Base-by-base conservation (phyloP, 2,329 filamentous ascomycete species). In the Alternaria solani region DNA sequence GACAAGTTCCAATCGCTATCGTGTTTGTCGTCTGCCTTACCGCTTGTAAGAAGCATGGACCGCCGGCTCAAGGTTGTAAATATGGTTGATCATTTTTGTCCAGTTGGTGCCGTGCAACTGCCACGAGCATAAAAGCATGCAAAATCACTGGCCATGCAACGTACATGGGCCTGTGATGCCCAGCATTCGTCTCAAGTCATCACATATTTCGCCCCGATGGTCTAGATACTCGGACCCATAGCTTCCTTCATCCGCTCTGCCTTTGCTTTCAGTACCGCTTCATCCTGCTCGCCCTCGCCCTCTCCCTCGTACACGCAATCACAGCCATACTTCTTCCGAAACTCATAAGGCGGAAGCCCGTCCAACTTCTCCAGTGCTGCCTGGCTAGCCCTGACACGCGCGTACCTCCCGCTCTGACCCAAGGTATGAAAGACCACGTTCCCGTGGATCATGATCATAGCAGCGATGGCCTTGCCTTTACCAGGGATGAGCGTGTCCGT, bases 371-470 rank as follows among this genome's bases (percentile, higher is more conserved):
- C 75, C 51, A 91, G 65, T 1, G 88, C 89, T 62, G 81, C 80
- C 65, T 88, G 86, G 12, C 90, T 89, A 1, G 87, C 90, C 12
- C 83, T 83, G 5, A 91, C 77, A 78, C 93, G 94, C 0, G 92
- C 93, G 77, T 93, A 91, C 47, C 91, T 84, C 0, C 86, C 86
- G 51, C 88, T 93, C 65, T 83, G 86, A 1, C 87, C 87, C 36
- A 83, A 81, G 1, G 83, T 86, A 63, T 88, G 83, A 2, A 88
- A 86, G n/a, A 92, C 78, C 9, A 93, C 85, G 42, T 84, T 76
- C 12, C 88, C 86, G 72, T 98, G 94, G 14, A 97, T 85, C 73
- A 96, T 83, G 7, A 97, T 84, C 25, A 87, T 92, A 7, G 90
- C 91, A 0, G 92, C 81, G 6, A 94, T 86, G 32, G 76, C 69